Evolutionary conservation across 257 asterid species (phyloP).

Genomic region (Solanum chaucha): DNA sequence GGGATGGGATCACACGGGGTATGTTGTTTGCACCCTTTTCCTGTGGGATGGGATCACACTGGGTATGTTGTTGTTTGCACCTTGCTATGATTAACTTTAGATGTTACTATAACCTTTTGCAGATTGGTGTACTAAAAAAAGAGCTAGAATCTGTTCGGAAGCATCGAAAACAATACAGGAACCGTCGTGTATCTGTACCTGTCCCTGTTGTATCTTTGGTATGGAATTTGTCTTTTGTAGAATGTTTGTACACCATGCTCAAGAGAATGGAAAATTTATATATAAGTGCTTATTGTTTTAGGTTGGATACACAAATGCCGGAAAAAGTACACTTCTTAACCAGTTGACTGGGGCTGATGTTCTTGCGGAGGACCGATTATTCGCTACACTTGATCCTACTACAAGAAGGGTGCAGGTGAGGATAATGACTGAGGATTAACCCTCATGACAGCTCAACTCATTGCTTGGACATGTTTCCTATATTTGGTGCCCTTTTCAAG

Average conservation of each 20-base stretch:
- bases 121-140: constrained; percentile 77
- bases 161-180: constrained; percentile 92
- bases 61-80: not conserved
- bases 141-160: constrained; percentile 96
- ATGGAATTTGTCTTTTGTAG: constrained; percentile 7
- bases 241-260: not conserved
- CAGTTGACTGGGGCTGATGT: constrained; percentile 87
- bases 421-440: not conserved
- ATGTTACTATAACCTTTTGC: constrained; percentile 1
- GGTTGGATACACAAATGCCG: constrained; percentile 99
- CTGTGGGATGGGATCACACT: too few relatives aligned
- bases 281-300: constrained; percentile 16
- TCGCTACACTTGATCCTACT: constrained; percentile 98
- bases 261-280: not conserved
- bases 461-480: not conserved
- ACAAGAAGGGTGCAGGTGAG: constrained; percentile 95
- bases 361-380: constrained; percentile 86
- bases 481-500: not conserved
- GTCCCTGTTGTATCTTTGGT: constrained; percentile 98
- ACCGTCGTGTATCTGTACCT: constrained; percentile 60
- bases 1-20: not conserved
- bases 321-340: constrained; percentile 91
- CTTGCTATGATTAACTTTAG: not conserved
- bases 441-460: not conserved
- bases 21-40: not conserved